Conservation (phyloP, 1,139 yeast species). For the Geotrichum carabidarum region DNA sequence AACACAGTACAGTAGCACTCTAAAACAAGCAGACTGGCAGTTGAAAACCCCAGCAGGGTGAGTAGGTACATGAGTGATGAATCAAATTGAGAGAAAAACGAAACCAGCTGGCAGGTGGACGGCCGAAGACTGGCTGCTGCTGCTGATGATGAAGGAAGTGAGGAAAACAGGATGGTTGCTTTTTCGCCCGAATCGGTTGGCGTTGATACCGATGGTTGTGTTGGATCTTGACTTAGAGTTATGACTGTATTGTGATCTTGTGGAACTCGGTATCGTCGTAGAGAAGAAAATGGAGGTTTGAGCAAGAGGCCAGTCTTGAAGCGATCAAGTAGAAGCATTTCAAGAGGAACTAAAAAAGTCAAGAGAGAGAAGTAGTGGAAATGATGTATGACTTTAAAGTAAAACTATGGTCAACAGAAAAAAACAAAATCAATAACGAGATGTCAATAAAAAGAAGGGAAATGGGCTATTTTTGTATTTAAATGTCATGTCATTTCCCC, state of each 20-base stretch:
- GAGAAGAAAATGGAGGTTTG: background rate
- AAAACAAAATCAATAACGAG: background rate
- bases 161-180: background rate
- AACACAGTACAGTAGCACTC: background rate
- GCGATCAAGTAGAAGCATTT: background rate
- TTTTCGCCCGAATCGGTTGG: too few species aligned
- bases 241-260: too few species aligned
- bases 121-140: background rate
- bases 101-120: background rate
- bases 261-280: too few species aligned
- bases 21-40: background rate
- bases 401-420: background rate
- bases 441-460: background rate
- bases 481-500: too few species aligned
- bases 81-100: background rate
- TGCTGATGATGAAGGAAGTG: background rate
- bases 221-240: too few species aligned
- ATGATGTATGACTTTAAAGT: too few species aligned
- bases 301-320: background rate
- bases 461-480: too few species aligned
- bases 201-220: too few species aligned
- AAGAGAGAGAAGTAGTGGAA: background rate
- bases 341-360: background rate
- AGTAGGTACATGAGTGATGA: background rate
- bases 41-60: background rate